These are phyloP conservation scores for Moesziomyces globuligerus DNA, from an alignment of 1,284 basidiomycete species.

Conservation along the genomic window DNA sequence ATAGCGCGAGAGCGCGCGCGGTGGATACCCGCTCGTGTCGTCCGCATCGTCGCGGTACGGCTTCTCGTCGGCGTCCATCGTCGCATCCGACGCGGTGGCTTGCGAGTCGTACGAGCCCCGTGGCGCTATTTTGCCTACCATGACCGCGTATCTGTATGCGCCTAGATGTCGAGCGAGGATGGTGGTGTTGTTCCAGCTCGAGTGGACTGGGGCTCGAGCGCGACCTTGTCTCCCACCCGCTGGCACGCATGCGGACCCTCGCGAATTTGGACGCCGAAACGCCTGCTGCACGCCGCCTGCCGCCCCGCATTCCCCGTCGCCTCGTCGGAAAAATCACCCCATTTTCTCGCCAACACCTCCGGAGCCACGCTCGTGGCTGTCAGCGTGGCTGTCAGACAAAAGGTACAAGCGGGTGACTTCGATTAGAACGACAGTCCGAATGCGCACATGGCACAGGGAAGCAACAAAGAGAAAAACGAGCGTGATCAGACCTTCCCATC, in stretches of 20 bases:
- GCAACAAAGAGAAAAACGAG: constrained; percentile 5
- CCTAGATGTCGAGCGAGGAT: background rate
- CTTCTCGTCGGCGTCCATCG: constrained; percentile 32
- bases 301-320: constrained; percentile 12
- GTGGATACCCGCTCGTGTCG: too few relatives aligned
- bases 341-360: background rate
- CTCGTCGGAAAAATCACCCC: constrained; percentile 1
- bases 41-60: constrained; percentile 17
- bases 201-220: background rate
- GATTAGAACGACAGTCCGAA: background rate
- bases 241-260: too few relatives aligned
- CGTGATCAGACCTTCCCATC: constrained; percentile 3
- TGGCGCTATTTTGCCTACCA: too few relatives aligned
- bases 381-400: too few relatives aligned
- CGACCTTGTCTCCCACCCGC: too few relatives aligned
- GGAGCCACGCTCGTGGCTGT: too few relatives aligned
- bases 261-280: background rate
- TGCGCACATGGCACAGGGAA: background rate
- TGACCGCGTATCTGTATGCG: too few relatives aligned
- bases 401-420: background rate
- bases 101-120: constrained; percentile 45
- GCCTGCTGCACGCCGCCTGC: background rate
- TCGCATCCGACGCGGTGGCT: constrained; percentile 46
- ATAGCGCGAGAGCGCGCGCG: constrained; percentile 3
- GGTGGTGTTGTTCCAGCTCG: background rate